Evolutionary conservation across 805 yeast genomes (phyloP).

Genomic region (Candida manassasensis): DNA sequence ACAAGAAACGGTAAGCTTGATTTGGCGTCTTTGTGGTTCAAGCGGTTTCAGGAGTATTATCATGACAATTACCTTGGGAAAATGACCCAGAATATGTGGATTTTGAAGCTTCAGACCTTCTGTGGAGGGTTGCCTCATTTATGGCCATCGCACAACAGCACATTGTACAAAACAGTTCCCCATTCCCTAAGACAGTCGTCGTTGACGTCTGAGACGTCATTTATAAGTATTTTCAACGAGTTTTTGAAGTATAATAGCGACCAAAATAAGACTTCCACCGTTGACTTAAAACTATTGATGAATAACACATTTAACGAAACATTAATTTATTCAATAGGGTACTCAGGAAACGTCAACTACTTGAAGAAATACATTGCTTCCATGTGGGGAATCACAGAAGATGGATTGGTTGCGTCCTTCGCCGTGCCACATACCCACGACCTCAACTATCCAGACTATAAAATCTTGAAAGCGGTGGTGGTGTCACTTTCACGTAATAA

Average conservation of each 20-base stretch:
- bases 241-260: slow-evolving; percentile 9
- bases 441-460: slow-evolving; percentile 21
- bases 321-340: slow-evolving; percentile 32
- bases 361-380: slow-evolving; percentile 21
- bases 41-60: slow-evolving; percentile 24
- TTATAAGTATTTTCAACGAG: slow-evolving; percentile 22
- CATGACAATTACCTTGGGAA: slow-evolving; percentile 8
- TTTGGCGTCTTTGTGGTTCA: slow-evolving; percentile 38
- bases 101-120: slow-evolving; percentile 25
- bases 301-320: slow-evolving; percentile 20
- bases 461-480: slow-evolving; percentile 26
- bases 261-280: not conserved
- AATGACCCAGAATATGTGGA: slow-evolving; percentile 35
- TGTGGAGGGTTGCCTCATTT: slow-evolving; percentile 28
- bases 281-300: slow-evolving; percentile 7
- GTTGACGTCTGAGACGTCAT: slow-evolving; percentile 15
- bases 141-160: slow-evolving; percentile 26
- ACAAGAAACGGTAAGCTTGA: slow-evolving; percentile 32
- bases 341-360: slow-evolving; percentile 16
- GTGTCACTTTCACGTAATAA: slow-evolving; percentile 29
- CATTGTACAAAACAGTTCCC: slow-evolving; percentile 9
- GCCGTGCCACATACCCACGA: slow-evolving; percentile 8
- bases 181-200: slow-evolving; percentile 17
- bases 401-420: slow-evolving; percentile 16
- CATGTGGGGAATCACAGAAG: slow-evolving; percentile 27